These are phyloP conservation scores for Kodamaea sp. DNA, from an alignment of 1,139 yeast species.

Conservation along the genomic window DNA sequence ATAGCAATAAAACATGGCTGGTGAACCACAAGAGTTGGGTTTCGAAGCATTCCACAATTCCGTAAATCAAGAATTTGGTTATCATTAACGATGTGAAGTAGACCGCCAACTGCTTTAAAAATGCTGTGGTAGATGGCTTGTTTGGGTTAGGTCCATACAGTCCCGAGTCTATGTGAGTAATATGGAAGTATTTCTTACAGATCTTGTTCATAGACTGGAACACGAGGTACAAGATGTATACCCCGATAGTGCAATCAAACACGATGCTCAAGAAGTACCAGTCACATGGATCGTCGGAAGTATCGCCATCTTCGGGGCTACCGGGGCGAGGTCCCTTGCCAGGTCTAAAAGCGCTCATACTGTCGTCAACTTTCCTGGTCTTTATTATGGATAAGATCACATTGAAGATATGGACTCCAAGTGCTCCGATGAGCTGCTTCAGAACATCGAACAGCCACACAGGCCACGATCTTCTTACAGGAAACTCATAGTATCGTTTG, in stretches of 20 bases:
- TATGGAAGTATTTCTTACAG: slow-evolving; percentile 30
- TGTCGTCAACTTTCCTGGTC: slow-evolving; percentile 14
- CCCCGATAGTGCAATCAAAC: slow-evolving; percentile 94
- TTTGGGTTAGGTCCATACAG: slow-evolving; percentile 63
- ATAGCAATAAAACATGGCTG: slow-evolving; percentile 54
- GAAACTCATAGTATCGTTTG: slow-evolving; percentile 78
- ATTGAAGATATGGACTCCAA: slow-evolving; percentile 80
- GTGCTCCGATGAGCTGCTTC: slow-evolving; percentile 85
- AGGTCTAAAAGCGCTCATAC: not conserved
- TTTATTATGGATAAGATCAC: slow-evolving; percentile 69
- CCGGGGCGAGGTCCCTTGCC: slow-evolving; percentile 2
- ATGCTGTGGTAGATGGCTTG: slow-evolving; percentile 67
- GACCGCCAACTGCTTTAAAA: slow-evolving; percentile 69
- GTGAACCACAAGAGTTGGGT: slow-evolving; percentile 46
- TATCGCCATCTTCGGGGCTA: slow-evolving; percentile 7
- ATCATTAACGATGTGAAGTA: slow-evolving; percentile 65
- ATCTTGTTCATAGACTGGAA: slow-evolving; percentile 48
- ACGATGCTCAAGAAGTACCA: slow-evolving; percentile 91
- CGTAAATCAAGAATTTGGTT: slow-evolving; percentile 57
- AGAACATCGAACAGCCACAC: slow-evolving; percentile 90
- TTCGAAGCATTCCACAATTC: slow-evolving; percentile 42
- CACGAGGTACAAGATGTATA: slow-evolving; percentile 69
- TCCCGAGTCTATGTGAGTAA: slow-evolving; percentile 71
- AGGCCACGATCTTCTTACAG: slow-evolving; percentile 78
- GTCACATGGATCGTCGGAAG: slow-evolving; percentile 64